These are phyloP conservation scores for Cucumis hystrix DNA, from an alignment of 306 rosid genomes.

Conservation along the genomic window DNA sequence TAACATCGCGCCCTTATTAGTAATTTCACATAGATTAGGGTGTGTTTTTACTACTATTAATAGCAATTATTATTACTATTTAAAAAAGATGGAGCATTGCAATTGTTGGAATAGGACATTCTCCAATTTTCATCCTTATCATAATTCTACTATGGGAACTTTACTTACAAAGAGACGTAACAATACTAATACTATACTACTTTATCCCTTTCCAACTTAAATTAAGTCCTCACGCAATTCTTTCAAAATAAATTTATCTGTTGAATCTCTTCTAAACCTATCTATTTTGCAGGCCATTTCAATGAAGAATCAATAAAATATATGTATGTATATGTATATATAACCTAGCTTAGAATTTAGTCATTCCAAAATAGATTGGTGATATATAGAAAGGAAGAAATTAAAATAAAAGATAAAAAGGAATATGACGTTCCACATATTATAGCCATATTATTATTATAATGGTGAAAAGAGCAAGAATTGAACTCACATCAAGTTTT, in stretches of 20 bases:
- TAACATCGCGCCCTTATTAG: neutral
- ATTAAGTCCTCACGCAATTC: neutral
- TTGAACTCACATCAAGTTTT: neutral
- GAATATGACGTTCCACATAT: neutral
- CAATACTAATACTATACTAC: neutral
- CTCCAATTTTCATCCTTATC: neutral
- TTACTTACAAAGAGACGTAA: neutral
- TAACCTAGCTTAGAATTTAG: neutral
- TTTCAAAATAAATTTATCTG: neutral
- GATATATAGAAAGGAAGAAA: neutral
- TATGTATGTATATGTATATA: no score
- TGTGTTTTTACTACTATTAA: no score
- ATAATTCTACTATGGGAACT: no score
- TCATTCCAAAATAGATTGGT: neutral
- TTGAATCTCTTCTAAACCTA: neutral
- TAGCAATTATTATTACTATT: no score
- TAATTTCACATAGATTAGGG: neutral
- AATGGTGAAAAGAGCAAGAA: slow-evolving; percentile 3
- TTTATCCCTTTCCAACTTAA: neutral
- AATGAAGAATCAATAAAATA: neutral
- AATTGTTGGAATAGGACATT: no score
- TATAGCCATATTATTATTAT: neutral
- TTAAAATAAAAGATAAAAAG: neutral
- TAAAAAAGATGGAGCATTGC: no score
- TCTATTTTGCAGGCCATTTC: neutral